Evolutionary conservation across 2,329 filamentous ascomycete genomes (phyloP), one percentile per base, ranked within the genome.

Genomic region (Dendryphion nanum): DNA sequence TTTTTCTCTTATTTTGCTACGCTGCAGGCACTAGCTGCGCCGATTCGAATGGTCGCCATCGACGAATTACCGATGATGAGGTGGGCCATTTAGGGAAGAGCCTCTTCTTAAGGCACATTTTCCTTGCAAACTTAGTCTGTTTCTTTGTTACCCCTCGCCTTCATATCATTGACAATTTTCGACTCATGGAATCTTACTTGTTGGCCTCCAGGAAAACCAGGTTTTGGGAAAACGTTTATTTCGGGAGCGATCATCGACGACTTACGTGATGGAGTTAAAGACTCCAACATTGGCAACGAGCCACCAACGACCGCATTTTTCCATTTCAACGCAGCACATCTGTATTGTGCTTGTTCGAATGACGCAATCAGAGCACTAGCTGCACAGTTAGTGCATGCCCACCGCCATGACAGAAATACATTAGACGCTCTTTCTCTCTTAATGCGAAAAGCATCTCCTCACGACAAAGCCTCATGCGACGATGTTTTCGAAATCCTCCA

Each of bases 221-320:
- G 56, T 5, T 63, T 59, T 32, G 59, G 59, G 2, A 63, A 63
- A 33, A 60, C 53, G 12, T 40, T 51, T 30, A 44, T 63, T 15
- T 51, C 55, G 18, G 41, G 47, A 8, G 36, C 45, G 23, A 51
- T 60, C 8, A 47, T 57, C 16, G 47, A 52, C 13, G 49, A 59
- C 26, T 44, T 63, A 6, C 34, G 18, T 16, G 40, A 44, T 18
- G 45, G 48, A 32, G 51, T 47, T 26, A 49, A 52, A 19, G 40
- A 55, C 19, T 45, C 51, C 6, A 53, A 53, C 16, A 49, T 51
- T n/a, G 45, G 46, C 20, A 53, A 55, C 18, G 44, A 52, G 30
- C 50, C 51, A 12, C 49, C 47, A 15, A 47, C 48, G 4, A 51
- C 45, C 4, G 53, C 45, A 5, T 57, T 48, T 31, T 60, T 54